Conservation (phyloP, 495 filamentous ascomycete species). For the Aspergillus baeticus region DNA sequence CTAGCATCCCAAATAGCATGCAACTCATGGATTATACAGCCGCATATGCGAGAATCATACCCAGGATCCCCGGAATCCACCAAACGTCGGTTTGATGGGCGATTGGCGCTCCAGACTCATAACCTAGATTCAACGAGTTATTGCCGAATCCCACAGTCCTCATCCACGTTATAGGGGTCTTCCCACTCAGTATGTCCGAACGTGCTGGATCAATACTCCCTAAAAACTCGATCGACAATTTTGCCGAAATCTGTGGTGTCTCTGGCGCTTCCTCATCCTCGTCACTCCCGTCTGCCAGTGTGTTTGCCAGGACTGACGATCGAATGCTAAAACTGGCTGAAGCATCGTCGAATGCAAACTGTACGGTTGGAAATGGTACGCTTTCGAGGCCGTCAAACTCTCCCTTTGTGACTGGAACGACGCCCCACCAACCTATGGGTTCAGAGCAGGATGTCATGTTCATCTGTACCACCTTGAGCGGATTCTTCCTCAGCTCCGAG, state of each 20-base stretch:
- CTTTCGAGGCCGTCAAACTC: neutral
- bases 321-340: neutral
- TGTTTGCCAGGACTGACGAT: neutral
- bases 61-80: too few species aligned
- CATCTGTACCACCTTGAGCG: neutral
- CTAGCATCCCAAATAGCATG: too few species aligned
- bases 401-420: neutral
- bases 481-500: neutral
- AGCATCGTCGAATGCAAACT: neutral
- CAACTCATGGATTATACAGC: too few species aligned
- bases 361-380: neutral
- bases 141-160: slow-evolving; percentile 7
- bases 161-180: neutral
- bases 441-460: slow-evolving; percentile 4
- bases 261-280: too few species aligned
- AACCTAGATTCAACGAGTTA: too few species aligned
- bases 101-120: too few species aligned
- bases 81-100: too few species aligned
- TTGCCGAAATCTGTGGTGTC: neutral
- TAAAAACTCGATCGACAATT: slow-evolving; percentile 2
- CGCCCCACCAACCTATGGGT: neutral
- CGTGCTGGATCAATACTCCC: slow-evolving; percentile 2
- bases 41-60: too few species aligned
- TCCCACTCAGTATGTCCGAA: neutral
- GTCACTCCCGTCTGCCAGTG: neutral